A percentile compares a stretch with the other conserved stretches of the same genome.
These are phyloP conservation scores for Herpetomonas samuelpessoai DNA, from an alignment of 208 protist genomes.

Conservation along the genomic window DNA sequence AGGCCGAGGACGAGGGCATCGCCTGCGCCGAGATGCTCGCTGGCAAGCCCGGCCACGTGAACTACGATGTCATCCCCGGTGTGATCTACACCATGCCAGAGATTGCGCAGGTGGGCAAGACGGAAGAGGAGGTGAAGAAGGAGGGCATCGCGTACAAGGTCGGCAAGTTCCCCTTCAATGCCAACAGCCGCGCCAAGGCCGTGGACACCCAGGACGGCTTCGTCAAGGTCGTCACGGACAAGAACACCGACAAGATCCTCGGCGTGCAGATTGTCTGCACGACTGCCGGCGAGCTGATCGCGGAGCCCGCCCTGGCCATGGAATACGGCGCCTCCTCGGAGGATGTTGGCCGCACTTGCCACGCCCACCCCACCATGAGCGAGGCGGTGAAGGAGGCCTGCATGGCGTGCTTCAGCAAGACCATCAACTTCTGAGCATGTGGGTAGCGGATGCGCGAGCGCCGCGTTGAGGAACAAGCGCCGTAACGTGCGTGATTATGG, in stretches of 20 bases:
- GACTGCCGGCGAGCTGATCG: conserved; percentile 97
- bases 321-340: conserved; percentile 98
- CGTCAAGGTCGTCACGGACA: conserved; percentile 97
- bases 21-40: conserved; percentile 93
- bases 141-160: conserved; percentile 93
- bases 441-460: too few species aligned
- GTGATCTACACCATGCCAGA: conserved; percentile 99
- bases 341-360: conserved; percentile 98
- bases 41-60: conserved; percentile 94
- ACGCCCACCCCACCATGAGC: conserved; percentile 98
- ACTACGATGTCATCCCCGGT: conserved; percentile 98
- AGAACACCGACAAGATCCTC: conserved; percentile 96
- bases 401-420: conserved; percentile 95
- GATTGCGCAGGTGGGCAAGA: conserved; percentile 98
- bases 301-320: conserved; percentile 96
- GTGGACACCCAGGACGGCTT: conserved; percentile 95
- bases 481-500: too few species aligned
- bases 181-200: conserved; percentile 98
- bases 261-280: conserved; percentile 98
- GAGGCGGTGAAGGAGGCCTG: conserved; percentile 99
- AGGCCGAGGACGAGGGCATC: conserved; percentile 99
- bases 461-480: too few species aligned
- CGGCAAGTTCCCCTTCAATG: conserved; percentile 98
- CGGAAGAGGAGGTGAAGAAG: conserved; percentile 96
- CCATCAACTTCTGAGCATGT: conserved; percentile 98